Evolutionary conservation across 73 alveolate species (phyloP).

Genomic region (Tetrahymena malaccensis): DNA sequence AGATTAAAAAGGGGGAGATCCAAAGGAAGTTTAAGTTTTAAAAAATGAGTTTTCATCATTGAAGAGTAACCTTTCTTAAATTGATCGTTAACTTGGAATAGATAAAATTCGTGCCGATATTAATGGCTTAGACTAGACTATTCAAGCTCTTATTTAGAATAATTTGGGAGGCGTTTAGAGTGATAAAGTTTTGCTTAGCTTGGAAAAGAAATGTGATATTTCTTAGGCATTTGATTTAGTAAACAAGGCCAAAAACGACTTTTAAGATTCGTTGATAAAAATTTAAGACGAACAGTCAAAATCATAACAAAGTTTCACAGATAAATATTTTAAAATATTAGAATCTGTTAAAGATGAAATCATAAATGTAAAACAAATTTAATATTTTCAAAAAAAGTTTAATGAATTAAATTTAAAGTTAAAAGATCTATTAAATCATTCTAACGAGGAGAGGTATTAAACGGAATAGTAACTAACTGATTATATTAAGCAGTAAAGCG

Average conservation of each 20-base stretch:
- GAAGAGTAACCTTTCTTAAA: not conserved
- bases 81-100: not conserved
- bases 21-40: not conserved
- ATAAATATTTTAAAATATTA: not conserved
- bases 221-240: not conserved
- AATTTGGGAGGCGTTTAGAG: not conserved
- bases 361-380: not conserved
- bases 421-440: not conserved
- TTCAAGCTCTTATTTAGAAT: not conserved
- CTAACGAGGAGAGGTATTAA: not conserved
- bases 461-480: not conserved
- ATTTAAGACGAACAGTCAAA: not conserved
- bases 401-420: not conserved
- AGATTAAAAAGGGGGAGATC: not conserved
- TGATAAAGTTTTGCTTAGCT: not conserved
- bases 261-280: not conserved
- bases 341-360: not conserved
- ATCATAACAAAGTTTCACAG: not conserved
- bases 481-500: not conserved
- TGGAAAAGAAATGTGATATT: not conserved
- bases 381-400: not conserved
- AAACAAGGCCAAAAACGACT: not conserved
- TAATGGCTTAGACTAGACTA: not conserved
- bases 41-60: not conserved
- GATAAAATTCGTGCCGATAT: not conserved